Evolutionary conservation across 2,329 filamentous ascomycete genomes (phyloP), one percentile per base, ranked within the genome.

Genomic region (Trichoderma gracile): DNA sequence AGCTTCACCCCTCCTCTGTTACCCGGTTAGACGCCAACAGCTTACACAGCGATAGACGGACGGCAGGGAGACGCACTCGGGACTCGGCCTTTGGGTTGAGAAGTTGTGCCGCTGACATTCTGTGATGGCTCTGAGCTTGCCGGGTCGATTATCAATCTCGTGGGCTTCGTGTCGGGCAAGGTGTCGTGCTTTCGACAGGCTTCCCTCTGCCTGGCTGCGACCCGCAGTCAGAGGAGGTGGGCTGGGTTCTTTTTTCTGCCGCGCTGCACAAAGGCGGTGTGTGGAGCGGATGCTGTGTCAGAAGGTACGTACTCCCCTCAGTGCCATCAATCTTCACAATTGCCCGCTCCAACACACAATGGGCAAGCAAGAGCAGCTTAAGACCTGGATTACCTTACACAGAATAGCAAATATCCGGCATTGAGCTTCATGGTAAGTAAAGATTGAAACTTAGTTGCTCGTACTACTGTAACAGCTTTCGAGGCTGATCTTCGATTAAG

Each of bases 21-120:
- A 69, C 61, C 33, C 65, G 38, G 60, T 66, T 66, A 66, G 64
- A 54, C 52, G 21, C 54, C 46, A 43, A 46, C 27, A 57, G 62
- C 40, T 33, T 33, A 58, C 60, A 12, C 33, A 38, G 33, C n/a
- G 5, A 33, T 8, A 5, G 14, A 38, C 43, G 38, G 19, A 49
- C 38, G 40, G 30, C 47, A 38, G 47, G 68, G 66, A 69, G 67
- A 82, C 90, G 73, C 84, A 96, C 93, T 81, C 95, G 89, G 73
- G 93, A 97, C 83, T 99, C 95, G 75, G 95, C 95, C 84, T 99
- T 99, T 68, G 95, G 95, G 80, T 99, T 99, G 70, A 99, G 89
- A 75, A 99, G 89, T 82, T 98, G 94, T 75, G 95, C 93, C 72
- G 95, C 95, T 81, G 93, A 98, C 95, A 98, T 98, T 59, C 67